Base-by-base conservation (phyloP, 306 rosid species). In the Cucurbita argyrosperma region DNA sequence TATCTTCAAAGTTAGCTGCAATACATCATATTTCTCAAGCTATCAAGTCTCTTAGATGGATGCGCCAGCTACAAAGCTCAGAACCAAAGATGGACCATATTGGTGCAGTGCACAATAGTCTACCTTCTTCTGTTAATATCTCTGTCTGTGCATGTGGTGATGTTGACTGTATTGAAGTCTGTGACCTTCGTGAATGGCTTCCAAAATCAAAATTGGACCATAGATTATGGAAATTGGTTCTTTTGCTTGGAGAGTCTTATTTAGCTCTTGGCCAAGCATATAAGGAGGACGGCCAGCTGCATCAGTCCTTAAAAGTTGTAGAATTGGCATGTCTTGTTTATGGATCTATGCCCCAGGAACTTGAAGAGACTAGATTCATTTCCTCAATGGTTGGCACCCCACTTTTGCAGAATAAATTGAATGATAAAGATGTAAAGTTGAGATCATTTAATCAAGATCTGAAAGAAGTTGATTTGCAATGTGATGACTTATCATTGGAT, bases 21-120 rank as follows among this genome's bases (percentile, higher is more conserved):
- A 89, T 93, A 69, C 98, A 93, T 84, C 98, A 93, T 82, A 94
- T 93, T 82, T 93, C 97, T 74, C 98, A 89, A 84, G 98, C 98
- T 68, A 93, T 93, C 66, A 93, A 93, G 83, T 93, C 98, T 80
- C 87, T 93, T 64, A 84, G 96, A 81, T 87, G 92, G 97, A 87
- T 87, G 94, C 93, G 97, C 73, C 92, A 89, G 84, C 87, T 89
- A 76, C 98, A 90, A 77, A 85, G 87, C 79, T 56, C 84, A 67
- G 97, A 93, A 77, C 78, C 88, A 21, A 86, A 82, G 81, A 76
- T 77, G 83, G 92, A 82, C 79, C 81, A 80, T 56, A 79, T 81
- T 53, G 47, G 77, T 81, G 82, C 79, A 79, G 81, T 53, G 79
- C 84, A 72, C 80, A 83, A 84, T 72, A 76, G 70, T 21, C 80